Percentiles rank a stretch among this genome's conserved stretches.
phyloP scores from a whole-genome alignment of 1,284 basidiomycete genomes.

The Ceratorhiza oryzae-sativae region DNA sequence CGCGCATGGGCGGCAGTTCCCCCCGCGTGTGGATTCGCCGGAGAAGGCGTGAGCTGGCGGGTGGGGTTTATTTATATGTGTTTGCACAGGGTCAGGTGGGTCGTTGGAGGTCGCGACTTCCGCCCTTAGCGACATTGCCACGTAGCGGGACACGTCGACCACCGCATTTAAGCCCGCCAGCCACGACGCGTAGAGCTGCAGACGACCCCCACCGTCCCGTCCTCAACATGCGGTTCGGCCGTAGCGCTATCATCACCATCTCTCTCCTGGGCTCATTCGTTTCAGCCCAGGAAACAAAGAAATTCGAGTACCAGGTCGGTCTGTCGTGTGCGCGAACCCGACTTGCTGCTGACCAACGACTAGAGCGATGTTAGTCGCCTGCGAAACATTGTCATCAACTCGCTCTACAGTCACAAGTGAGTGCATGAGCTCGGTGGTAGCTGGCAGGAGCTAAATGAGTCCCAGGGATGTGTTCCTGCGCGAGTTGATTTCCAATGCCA shows the following conservation, averaged over 20 bases:
- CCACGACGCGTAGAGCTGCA: neutral
- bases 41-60: constrained; percentile 18
- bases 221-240: constrained; percentile 66
- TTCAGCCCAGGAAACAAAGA: constrained; percentile 64
- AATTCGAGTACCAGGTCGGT: constrained; percentile 80
- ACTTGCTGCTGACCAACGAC: neutral
- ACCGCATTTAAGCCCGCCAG: constrained; percentile 4
- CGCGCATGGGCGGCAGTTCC: neutral
- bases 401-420: constrained; percentile 55
- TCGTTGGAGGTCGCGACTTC: constrained; percentile 23
- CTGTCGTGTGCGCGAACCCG: constrained; percentile 15
- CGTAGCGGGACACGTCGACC: constrained; percentile 35
- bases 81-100: constrained; percentile 31
- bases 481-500: constrained; percentile 92
- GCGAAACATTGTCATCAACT: constrained; percentile 89
- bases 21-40: neutral
- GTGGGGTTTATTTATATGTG: constrained; percentile 20
- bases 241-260: constrained; percentile 61
- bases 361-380: constrained; percentile 92
- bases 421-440: constrained; percentile 65
- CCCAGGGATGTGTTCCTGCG: constrained; percentile 83
- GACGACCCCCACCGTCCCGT: constrained; percentile 11
- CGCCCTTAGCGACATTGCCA: constrained; percentile 26
- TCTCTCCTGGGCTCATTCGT: constrained; percentile 59
- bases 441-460: constrained; percentile 56